These are phyloP conservation scores for Mycena citricolor DNA, from an alignment of 1,284 basidiomycete genomes.

Conservation along the genomic window DNA sequence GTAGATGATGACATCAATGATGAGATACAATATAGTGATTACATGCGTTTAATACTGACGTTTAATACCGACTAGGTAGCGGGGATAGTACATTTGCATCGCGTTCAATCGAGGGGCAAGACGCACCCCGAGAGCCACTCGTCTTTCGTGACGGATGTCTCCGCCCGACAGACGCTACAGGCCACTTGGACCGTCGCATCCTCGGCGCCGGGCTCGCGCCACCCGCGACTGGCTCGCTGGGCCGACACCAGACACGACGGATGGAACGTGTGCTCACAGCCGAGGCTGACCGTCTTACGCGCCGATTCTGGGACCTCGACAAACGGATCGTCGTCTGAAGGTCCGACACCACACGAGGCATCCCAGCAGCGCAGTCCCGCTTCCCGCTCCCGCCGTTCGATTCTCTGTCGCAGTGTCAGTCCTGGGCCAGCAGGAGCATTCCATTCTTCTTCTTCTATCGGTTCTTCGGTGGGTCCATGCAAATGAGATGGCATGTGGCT, in stretches of 20 bases:
- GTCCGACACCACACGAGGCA: constrained; percentile 68
- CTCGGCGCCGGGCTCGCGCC: constrained; percentile 39
- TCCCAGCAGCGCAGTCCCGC: constrained; percentile 69
- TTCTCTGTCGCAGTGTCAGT: constrained; percentile 62
- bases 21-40: too few relatives aligned
- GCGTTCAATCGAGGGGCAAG: too few relatives aligned
- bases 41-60: too few relatives aligned
- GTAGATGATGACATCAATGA: too few relatives aligned
- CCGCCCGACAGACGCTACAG: constrained; percentile 65
- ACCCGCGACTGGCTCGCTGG: constrained; percentile 61
- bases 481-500: not conserved
- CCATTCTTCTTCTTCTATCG: constrained; percentile 37
- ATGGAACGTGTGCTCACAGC: constrained; percentile 68
- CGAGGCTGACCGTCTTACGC: constrained; percentile 48
- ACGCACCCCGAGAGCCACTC: constrained; percentile 62
- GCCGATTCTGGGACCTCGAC: constrained; percentile 33
- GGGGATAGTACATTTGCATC: too few relatives aligned
- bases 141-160: constrained; percentile 52
- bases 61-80: too few relatives aligned
- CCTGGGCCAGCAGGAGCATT: constrained; percentile 54
- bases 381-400: constrained; percentile 69
- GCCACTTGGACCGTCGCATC: constrained; percentile 56
- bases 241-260: constrained; percentile 71
- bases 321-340: constrained; percentile 70
- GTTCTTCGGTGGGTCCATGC: not conserved